Base-by-base conservation (phyloP, 2,329 filamentous ascomycete genomes). In the Stemphylium lycopersici region DNA sequence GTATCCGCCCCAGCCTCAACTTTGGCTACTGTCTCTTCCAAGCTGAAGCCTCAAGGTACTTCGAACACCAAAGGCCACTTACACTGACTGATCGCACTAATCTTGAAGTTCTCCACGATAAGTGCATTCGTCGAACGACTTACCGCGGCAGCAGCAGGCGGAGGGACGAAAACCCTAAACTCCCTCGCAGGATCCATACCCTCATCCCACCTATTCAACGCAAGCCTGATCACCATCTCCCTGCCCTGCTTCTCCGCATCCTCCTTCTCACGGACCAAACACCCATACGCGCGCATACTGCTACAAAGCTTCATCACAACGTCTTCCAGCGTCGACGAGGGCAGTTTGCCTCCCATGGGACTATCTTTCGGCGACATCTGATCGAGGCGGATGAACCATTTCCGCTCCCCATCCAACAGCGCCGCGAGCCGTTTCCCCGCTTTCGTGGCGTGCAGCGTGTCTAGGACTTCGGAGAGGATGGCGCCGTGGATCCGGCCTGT, bases 141-240 rank as follows among this genome's bases (percentile, higher is more conserved):
- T 8, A 13, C 33, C 15, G 41, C 36, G 8, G 60, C 58, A 11
- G 60, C 60, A n/a, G 48, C 51, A 22, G 59, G 63, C 0, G 78
- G 77, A 2, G 72, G 67, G 48, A 79, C 81, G 59, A 79, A 80
- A 3, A 78, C 76, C 11, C 79, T 72, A 58, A 79, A 81, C 58
- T 81, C 77, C 1, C 64, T 61, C 6, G 61, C 69, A 0, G 67
- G 66, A 40, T 65, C 59, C 72, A 82, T 80, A n/a, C 59, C 61
- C 4, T 52, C 53, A 41, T 81, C 67, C 64, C 77, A 82, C 0
- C 75, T 76, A 10, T 79, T 59, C 56, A 80, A 76, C 51, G 75
- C 77, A 3, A 80, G 26, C 16, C 73, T 61, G 2, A 77, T 53
- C 15, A 52, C 48, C 16, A 62, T 52, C 4, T 15, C 34, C 32